phyloP scores from a whole-genome alignment of 306 rosid species.

The Clitoria ternatea region DNA sequence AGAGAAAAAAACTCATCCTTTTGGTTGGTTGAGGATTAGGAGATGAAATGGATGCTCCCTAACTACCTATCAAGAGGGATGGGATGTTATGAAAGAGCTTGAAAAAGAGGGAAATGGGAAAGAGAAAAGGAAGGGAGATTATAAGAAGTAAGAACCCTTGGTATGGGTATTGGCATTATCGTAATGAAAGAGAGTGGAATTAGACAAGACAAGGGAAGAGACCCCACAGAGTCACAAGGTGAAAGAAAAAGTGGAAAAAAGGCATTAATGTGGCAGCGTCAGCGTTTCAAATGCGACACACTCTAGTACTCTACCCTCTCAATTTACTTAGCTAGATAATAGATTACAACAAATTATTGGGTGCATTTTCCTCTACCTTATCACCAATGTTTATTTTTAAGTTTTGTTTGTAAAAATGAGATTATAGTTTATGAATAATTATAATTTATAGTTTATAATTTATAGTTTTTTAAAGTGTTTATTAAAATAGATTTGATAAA shows the following conservation, averaged over 20 bases:
- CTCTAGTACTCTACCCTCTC: not conserved
- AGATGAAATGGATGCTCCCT: conserved; percentile 3
- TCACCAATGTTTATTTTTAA: no score
- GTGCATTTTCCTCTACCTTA: no score
- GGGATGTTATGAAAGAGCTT: not conserved
- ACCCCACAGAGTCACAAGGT: conserved; percentile 9
- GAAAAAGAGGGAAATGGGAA: not conserved
- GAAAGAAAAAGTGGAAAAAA: not conserved
- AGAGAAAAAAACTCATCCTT: not conserved
- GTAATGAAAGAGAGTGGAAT: conserved; percentile 5
- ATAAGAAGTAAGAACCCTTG: no score
- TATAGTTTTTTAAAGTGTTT: no score
- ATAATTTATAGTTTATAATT: no score
- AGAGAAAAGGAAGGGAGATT: not conserved
- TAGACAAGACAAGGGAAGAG: conserved; percentile 29
- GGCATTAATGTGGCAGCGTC: conserved; percentile 1
- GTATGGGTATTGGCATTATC: not conserved
- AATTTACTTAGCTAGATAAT: no score
- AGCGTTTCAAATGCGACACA: conserved; percentile 29
- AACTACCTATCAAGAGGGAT: not conserved
- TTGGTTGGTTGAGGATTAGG: not conserved
- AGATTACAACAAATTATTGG: no score
- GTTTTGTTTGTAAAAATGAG: no score
- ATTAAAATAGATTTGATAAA: no score
- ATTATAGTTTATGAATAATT: no score